Evolutionary conservation across 2,329 filamentous ascomycete genomes (phyloP).

Genomic region (Fusarium sp.): DNA sequence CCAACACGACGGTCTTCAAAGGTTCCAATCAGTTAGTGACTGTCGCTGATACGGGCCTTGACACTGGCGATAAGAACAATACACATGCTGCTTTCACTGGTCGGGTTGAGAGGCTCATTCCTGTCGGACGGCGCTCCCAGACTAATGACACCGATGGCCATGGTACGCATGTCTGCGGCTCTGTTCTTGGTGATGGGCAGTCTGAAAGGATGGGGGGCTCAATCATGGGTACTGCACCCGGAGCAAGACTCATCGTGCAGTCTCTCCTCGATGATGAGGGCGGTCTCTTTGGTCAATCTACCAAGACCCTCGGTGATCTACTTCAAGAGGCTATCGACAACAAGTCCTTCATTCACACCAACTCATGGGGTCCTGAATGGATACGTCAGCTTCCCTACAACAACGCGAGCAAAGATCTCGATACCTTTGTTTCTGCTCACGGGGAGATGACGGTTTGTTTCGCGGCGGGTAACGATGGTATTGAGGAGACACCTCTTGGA

Average conservation of each 20-base stretch:
- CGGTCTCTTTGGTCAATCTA: fast-evolving
- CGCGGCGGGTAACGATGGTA: background rate
- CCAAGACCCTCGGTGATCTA: background rate
- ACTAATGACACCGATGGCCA: background rate
- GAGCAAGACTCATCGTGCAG: background rate
- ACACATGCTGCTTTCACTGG: background rate
- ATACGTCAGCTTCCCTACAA: fast-evolving
- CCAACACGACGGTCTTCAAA: background rate
- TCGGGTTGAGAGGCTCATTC: background rate
- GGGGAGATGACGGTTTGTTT: background rate
- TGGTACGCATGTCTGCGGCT: background rate
- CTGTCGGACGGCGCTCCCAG: background rate
- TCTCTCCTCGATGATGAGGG: fast-evolving
- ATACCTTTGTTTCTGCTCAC: background rate
- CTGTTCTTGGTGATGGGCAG: background rate
- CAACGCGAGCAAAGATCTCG: fast-evolving
- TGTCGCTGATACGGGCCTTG: background rate
- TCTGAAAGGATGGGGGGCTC: background rate
- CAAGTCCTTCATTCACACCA: background rate
- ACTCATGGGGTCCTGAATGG: background rate
- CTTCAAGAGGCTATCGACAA: background rate
- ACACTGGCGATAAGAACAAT: background rate
- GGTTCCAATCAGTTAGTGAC: background rate
- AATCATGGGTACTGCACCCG: background rate
- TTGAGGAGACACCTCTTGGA: fast-evolving